Conservation (phyloP, 2,329 filamentous ascomycete species). For the Amesomyces nigricolor region DNA sequence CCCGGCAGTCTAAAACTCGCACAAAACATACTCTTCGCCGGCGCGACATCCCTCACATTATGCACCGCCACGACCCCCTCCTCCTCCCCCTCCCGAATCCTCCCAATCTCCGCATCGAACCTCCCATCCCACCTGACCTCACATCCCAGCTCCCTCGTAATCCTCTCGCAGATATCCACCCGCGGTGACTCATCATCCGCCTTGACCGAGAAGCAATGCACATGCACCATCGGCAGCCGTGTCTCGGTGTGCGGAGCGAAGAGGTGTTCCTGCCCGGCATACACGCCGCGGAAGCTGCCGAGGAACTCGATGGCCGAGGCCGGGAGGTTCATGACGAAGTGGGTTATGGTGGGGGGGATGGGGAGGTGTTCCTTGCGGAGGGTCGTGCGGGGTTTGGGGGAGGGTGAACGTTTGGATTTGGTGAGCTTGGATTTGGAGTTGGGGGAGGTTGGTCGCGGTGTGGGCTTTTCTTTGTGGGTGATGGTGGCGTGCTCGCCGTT, state of each 20-base stretch:
- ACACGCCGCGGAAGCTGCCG: conserved; percentile 68
- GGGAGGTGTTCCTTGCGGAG: conserved; percentile 35
- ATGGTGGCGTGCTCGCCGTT: conserved; percentile 51
- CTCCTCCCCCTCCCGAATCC: conserved; percentile 40
- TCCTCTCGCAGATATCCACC: conserved; percentile 59
- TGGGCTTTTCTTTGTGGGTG: conserved; percentile 35
- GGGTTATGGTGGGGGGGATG: conserved; percentile 72
- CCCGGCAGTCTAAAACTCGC: conserved; percentile 81
- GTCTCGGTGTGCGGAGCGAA: conserved; percentile 56
- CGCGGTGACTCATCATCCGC: conserved; percentile 64
- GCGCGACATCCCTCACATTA: conserved; percentile 81
- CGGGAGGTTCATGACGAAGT: conserved; percentile 97
- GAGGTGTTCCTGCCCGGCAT: conserved; percentile 61
- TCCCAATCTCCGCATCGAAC: conserved; percentile 25
- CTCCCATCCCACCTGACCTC: conserved; percentile 41
- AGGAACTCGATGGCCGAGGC: conserved; percentile 85
- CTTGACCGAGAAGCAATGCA: conserved; percentile 90
- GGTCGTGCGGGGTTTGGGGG: background rate
- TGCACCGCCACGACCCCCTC: conserved; percentile 51
- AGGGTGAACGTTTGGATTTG: conserved; percentile 2
- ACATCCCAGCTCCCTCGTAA: conserved; percentile 56
- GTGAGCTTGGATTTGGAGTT: conserved; percentile 15
- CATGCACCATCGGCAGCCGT: conserved; percentile 76
- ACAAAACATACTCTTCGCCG: conserved; percentile 95
- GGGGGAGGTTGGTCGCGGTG: conserved; percentile 14